Base-by-base conservation (phyloP, 208 protist genomes). In the Leishmania lainsoni region DNA sequence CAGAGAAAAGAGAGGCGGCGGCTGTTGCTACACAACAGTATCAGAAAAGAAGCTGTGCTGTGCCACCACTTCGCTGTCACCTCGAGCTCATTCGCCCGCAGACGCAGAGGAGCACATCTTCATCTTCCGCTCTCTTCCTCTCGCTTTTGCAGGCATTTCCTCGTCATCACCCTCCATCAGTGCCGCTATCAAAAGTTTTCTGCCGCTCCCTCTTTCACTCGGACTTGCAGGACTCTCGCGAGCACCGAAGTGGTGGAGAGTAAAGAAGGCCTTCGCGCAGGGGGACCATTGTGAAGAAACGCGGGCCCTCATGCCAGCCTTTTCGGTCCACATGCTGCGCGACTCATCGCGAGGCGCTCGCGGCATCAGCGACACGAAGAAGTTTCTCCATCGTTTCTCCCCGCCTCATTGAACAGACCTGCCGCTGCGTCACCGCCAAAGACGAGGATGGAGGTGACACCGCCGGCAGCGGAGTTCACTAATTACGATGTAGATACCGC, bases 401-500 rank as follows among this genome's bases (percentile, higher is more conserved):
- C 75, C 45, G 75, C 75, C 22, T 49, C 75, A 39, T 45, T 45
- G 32, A 78, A 20, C 42, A 32, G n/a, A 45, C 20, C 39, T 54
- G 59, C 59, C 10, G 42, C 75, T n/a, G 54, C 70, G 59, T 45
- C 59, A 35, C 39, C 29, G 45, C 45, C 52, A 0, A 35, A 29
- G 54, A 35, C 54, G n/a, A 39, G 81, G 35, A 58, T 94, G 58
- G 88, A 90, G 80, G 82, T 87, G 17, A 89, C 78, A 2, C 94
- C 95, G 2, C 32, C 73, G n/a, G 42, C 75, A 12, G 95, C 91
- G 3, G 91, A 95, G 83, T 98, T 94, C 81, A 91, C 92, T 72
- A 94, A 98, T 81, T 95, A 93, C 81, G 93, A 96, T 77, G 87
- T 94, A n/a, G 91, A 94, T 76, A 96, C 92, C 29, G 94, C 89